Evolutionary conservation across 192 early-diverging fungal genomes (phyloP).

Genomic region (Mortierella alpina): DNA sequence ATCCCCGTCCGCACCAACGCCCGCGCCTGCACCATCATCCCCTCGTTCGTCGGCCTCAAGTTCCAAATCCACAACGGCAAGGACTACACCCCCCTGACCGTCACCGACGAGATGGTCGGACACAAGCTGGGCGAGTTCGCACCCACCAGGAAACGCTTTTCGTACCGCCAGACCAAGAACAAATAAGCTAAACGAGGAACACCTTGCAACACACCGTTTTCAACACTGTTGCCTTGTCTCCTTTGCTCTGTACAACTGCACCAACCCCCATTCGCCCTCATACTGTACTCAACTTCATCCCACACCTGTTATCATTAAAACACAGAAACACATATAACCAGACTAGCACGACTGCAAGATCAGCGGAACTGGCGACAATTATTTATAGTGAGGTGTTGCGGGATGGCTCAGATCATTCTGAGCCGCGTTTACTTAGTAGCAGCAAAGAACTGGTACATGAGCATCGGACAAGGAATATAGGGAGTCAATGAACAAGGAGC

Average conservation of each 20-base stretch:
- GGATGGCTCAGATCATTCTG: too few relatives aligned
- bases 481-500: too few relatives aligned
- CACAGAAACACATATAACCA: too few relatives aligned
- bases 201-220: not conserved
- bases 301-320: not conserved
- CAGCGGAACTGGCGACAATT: too few relatives aligned
- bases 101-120: constrained; percentile 95
- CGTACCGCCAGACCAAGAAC: constrained; percentile 82
- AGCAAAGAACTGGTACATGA: too few relatives aligned
- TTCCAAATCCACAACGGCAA: constrained; percentile 97
- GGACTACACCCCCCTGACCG: constrained; percentile 80
- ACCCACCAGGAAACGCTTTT: constrained; percentile 86
- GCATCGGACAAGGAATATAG: too few relatives aligned
- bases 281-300: not conserved
- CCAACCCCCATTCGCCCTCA: not conserved
- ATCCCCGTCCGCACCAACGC: constrained; percentile 79
- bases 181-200: constrained; percentile 56
- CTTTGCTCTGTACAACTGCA: not conserved
- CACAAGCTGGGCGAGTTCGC: constrained; percentile 96
- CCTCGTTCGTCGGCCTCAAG: constrained; percentile 87
- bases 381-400: too few relatives aligned
- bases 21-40: constrained; percentile 89
- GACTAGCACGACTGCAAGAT: too few relatives aligned
- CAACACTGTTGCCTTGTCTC: not conserved
- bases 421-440: too few relatives aligned